Conservation (phyloP, 2,329 filamentous ascomycete species). For the Helotiales sp. region DNA sequence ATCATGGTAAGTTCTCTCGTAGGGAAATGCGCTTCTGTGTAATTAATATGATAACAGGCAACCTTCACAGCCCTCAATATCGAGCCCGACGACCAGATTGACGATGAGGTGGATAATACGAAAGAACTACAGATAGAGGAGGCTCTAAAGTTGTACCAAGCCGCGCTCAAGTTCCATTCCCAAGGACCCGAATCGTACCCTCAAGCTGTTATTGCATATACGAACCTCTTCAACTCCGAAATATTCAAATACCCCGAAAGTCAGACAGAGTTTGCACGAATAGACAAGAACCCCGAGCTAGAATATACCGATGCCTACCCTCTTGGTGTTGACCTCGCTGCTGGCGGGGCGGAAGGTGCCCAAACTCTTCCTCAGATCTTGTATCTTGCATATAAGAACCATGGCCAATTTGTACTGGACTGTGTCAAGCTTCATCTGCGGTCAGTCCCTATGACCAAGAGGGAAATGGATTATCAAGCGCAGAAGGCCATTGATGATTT, state of each 20-base stretch:
- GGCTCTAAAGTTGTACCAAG: conserved; percentile 91
- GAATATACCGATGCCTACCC: conserved; percentile 50
- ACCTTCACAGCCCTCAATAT: conserved; percentile 86
- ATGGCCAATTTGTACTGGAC: conserved; percentile 90
- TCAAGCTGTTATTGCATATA: conserved; percentile 79
- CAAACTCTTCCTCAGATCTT: conserved; percentile 84
- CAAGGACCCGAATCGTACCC: conserved; percentile 76
- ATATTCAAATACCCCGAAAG: conserved; percentile 93
- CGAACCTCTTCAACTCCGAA: conserved; percentile 82
- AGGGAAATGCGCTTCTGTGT: neutral
- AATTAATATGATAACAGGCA: conserved; percentile 19
- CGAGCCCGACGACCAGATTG: conserved; percentile 85
- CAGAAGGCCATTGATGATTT: conserved; percentile 55
- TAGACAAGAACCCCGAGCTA: conserved; percentile 55
- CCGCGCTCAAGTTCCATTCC: conserved; percentile 85
- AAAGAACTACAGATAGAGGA: conserved; percentile 97
- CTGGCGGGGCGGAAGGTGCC: conserved; percentile 67
- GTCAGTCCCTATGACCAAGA: conserved; percentile 41
- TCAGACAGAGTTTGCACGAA: conserved; percentile 77
- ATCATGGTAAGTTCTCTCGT: conserved; percentile 4
- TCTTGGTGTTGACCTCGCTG: conserved; percentile 53
- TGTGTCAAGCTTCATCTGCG: conserved; percentile 55
- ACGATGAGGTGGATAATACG: conserved; percentile 91
- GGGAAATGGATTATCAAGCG: conserved; percentile 35
- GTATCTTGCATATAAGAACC: conserved; percentile 93